A percentile compares a stretch with the other conserved stretches of the same genome.
Conservation (phyloP, 169 alveolate genomes). For the Amoebophrya sp. region DNA sequence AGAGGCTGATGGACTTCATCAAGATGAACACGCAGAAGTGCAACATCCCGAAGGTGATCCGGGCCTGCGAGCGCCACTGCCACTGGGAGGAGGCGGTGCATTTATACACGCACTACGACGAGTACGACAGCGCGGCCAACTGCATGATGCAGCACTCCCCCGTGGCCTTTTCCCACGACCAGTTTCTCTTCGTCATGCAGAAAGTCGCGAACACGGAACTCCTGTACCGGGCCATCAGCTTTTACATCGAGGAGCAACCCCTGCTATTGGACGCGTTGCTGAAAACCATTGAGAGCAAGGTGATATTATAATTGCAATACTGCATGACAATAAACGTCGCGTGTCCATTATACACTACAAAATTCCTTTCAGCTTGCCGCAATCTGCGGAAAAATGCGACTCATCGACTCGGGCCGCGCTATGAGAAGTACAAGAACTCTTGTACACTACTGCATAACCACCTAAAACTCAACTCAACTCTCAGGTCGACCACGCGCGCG, state of each 20-base stretch:
- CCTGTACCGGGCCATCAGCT: slow-evolving; percentile 93
- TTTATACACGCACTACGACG: slow-evolving; percentile 90
- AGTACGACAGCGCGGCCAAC: slow-evolving; percentile 91
- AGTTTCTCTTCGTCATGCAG: slow-evolving; percentile 66
- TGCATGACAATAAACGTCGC: neutral
- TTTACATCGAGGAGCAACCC: slow-evolving; percentile 98
- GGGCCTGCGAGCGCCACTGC: slow-evolving; percentile 74
- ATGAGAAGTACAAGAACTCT: neutral
- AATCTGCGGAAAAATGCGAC: neutral
- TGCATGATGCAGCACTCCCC: slow-evolving; percentile 96
- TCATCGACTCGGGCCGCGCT: neutral
- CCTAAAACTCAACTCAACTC: slow-evolving; percentile 38
- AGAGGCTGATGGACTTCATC: slow-evolving; percentile 92
- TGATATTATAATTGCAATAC: neutral
- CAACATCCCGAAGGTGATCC: slow-evolving; percentile 87
- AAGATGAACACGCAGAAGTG: slow-evolving; percentile 56
- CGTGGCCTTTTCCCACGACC: slow-evolving; percentile 91
- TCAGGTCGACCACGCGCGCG: slow-evolving; percentile 86
- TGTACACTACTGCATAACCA: neutral
- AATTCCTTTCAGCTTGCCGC: neutral
- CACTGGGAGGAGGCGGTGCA: slow-evolving; percentile 86
- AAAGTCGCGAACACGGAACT: slow-evolving; percentile 91
- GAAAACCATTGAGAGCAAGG: slow-evolving; percentile 55
- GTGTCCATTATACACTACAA: neutral
- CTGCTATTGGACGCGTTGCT: slow-evolving; percentile 85